These are phyloP conservation scores for Fusarium continuum DNA, from an alignment of 2,329 filamentous ascomycete genomes.

Conservation along the genomic window DNA sequence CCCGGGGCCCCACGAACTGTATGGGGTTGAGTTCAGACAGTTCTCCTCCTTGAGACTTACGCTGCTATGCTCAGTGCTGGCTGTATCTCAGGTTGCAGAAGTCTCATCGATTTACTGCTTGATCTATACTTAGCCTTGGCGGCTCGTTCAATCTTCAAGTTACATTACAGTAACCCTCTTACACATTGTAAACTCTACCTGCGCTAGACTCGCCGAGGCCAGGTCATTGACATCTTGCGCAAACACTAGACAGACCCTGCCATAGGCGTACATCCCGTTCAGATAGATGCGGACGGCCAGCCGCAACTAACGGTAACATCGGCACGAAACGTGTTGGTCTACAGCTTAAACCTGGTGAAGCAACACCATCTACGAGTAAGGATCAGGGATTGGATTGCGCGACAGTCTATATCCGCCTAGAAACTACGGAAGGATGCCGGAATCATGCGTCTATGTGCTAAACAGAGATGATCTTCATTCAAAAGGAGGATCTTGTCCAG, in stretches of 20 bases:
- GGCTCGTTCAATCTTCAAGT: background rate
- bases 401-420: background rate
- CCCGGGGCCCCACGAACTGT: background rate
- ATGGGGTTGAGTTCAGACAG: background rate
- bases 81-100: background rate
- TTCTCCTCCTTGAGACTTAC: background rate
- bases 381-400: background rate
- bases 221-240: too few species aligned
- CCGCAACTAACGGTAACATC: background rate
- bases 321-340: background rate
- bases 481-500: background rate
- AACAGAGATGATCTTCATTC: background rate
- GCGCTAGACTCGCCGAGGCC: background rate
- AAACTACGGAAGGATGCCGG: background rate
- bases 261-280: too few species aligned
- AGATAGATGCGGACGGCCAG: background rate
- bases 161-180: background rate
- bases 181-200: background rate
- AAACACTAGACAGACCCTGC: too few species aligned
- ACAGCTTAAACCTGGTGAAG: background rate
- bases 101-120: background rate
- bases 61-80: background rate
- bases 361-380: background rate
- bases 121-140: background rate
- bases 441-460: too few species aligned